These are phyloP conservation scores for Thamnidium elegans DNA, from an alignment of 192 early-diverging fungal species.

Conservation along the genomic window DNA sequence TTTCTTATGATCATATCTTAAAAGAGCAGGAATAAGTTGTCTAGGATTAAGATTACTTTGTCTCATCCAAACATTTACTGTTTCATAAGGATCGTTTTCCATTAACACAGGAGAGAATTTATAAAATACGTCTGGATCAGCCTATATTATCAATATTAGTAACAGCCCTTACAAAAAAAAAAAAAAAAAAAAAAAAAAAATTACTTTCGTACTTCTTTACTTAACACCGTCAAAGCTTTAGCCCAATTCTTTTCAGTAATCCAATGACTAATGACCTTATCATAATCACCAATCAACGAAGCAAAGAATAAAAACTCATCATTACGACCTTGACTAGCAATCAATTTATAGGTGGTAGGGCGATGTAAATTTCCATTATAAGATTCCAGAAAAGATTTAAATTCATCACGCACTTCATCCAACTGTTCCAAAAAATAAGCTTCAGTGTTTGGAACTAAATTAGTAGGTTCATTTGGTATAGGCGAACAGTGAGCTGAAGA, in stretches of 20 bases:
- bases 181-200: background rate
- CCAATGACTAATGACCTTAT: constrained; percentile 84
- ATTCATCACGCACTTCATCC: constrained; percentile 60
- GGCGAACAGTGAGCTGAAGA: constrained; percentile 30
- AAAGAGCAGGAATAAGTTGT: constrained; percentile 82
- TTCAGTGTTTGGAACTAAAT: constrained; percentile 38
- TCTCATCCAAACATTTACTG: constrained; percentile 85
- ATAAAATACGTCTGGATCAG: constrained; percentile 80
- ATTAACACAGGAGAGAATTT: constrained; percentile 84
- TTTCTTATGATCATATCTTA: constrained; percentile 65
- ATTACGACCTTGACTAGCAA: constrained; percentile 82
- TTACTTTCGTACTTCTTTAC: constrained; percentile 58
- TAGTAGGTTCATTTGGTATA: background rate
- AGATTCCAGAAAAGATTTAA: constrained; percentile 66
- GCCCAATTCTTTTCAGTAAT: constrained; percentile 72
- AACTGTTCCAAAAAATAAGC: constrained; percentile 60
- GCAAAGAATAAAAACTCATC: constrained; percentile 82
- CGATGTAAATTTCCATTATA: constrained; percentile 66
- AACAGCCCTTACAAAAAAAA: background rate
- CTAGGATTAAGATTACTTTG: constrained; percentile 79
- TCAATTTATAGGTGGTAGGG: constrained; percentile 74
- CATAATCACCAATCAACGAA: constrained; percentile 80
- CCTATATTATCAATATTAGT: constrained; percentile 33
- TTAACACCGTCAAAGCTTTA: constrained; percentile 74
- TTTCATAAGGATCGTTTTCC: constrained; percentile 78